Evolutionary conservation across 257 asterid genomes (phyloP), one percentile per base, ranked within the genome.

Genomic region (Primulina huaijiensis): DNA sequence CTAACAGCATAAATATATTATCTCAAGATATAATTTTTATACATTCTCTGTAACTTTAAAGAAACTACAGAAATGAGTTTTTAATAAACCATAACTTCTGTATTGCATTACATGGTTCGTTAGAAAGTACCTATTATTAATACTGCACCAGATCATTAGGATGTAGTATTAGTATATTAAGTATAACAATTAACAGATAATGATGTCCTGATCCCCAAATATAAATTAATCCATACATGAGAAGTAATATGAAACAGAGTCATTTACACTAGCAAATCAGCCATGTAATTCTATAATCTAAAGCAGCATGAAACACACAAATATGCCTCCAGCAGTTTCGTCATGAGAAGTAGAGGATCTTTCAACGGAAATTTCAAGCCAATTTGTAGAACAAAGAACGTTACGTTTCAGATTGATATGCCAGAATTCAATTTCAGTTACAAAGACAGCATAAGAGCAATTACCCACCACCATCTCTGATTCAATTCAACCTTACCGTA

Each of bases 391-490:
- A 50, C 3, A 5, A 3, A 50, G 57, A 50, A 14, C 19, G 14
- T 5, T 10, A 12, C 6, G 12, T 6, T 2, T 43, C 19, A 43
- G 55, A 43, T 43, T 14, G 16, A 38, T 38, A 38, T 9, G 50
- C 19, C 19, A 11, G 19, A 14, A 43, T 3, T 43, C n/a, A 12
- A 43, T 43, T 43, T 43, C 16, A 38, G 50, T 10, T 9, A 38
- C 11, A 56, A 19, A 34, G 19, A 55, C 43, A 38, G 10, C 8
- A 11, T 33, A 60, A 31, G 61, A 50, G 8, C 35, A 43, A 21
- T 68, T 11, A 23, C 12, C 29, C 70, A 52, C 12, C 67, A 8
- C 31, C 46, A 52, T 60, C 46, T 61, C 62, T 37, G 25, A 58
- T 31, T 57, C 34, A 58, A 31, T 20, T 11, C 52, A 4, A 63